A percentile compares a stretch with the other conserved stretches of the same genome.
phyloP scores from a whole-genome alignment of 2,329 filamentous ascomycete genomes.

The Alternaria brassicae region DNA sequence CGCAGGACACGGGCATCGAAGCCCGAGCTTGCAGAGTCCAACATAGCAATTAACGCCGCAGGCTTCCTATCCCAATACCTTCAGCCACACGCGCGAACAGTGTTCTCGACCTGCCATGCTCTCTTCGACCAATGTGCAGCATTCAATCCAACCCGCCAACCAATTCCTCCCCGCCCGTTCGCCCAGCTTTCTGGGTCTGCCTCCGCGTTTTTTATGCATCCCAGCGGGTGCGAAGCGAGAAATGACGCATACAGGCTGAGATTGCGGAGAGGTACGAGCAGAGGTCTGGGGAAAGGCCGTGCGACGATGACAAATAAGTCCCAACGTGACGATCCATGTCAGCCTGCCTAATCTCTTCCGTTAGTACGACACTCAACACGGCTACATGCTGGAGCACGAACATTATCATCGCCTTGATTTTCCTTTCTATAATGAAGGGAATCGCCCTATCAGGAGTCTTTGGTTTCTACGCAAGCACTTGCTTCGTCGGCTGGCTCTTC shows the following conservation, averaged over 20 bases:
- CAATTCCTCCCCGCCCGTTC: neutral
- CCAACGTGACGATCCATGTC: neutral
- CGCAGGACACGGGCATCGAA: neutral
- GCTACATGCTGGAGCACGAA: slow-evolving; percentile 45
- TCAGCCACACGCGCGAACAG: neutral
- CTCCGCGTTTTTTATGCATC: neutral
- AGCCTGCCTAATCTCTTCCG: slow-evolving; percentile 11
- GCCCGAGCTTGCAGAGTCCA: neutral
- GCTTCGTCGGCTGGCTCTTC: slow-evolving; percentile 47
- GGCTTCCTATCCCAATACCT: neutral
- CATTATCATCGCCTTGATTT: slow-evolving; percentile 49
- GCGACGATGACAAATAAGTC: neutral
- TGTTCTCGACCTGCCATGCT: neutral
- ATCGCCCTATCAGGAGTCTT: slow-evolving; percentile 49
- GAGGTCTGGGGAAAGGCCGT: neutral
- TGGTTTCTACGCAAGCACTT: slow-evolving; percentile 50
- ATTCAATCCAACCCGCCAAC: neutral
- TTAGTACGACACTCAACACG: slow-evolving; percentile 49
- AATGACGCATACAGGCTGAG: neutral
- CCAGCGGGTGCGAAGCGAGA: slow-evolving; percentile 1
- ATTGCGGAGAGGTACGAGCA: neutral
- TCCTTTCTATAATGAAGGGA: slow-evolving; percentile 51
- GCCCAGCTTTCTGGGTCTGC: neutral
- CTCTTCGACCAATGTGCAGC: neutral
- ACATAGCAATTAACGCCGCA: neutral